Percentiles rank a stretch among this genome's conserved stretches.
Conservation (phyloP, 2,329 filamentous ascomycete species). For the Talaromyces marneffei region DNA sequence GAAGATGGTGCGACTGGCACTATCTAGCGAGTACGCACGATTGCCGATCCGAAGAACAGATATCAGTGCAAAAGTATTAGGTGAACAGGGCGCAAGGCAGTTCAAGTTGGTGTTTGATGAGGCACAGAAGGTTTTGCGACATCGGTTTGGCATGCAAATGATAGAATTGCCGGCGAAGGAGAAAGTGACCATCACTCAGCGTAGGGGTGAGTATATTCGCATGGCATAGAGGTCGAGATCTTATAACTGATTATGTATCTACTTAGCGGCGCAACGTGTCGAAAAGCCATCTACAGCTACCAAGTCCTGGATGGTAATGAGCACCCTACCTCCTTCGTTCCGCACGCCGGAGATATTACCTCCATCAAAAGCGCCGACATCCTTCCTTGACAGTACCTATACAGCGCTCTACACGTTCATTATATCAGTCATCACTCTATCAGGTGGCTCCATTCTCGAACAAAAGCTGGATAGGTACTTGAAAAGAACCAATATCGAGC, state of each 20-base stretch:
- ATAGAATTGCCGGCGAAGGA: constrained; percentile 74
- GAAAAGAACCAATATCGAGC: constrained; percentile 66
- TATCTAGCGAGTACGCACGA: constrained; percentile 56
- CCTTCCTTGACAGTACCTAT: constrained; percentile 70
- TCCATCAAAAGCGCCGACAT: constrained; percentile 61
- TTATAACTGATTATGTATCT: not conserved
- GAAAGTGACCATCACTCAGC: constrained; percentile 72
- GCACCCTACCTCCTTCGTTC: constrained; percentile 63
- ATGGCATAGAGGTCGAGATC: not conserved
- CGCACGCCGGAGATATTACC: constrained; percentile 61
- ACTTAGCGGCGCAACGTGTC: constrained; percentile 45
- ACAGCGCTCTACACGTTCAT: constrained; percentile 74
- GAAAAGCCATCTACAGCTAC: constrained; percentile 45
- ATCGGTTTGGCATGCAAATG: constrained; percentile 88
- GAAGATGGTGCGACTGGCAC: constrained; percentile 56
- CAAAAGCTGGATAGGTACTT: constrained; percentile 73
- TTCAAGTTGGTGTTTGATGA: constrained; percentile 73
- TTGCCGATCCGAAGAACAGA: constrained; percentile 54
- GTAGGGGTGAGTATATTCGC: constrained; percentile 54
- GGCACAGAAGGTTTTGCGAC: constrained; percentile 66
- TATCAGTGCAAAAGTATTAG: constrained; percentile 63
- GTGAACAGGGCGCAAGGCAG: constrained; percentile 56
- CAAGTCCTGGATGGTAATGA: constrained; percentile 69
- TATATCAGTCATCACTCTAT: constrained; percentile 68
- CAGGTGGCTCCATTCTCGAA: constrained; percentile 68